Evolutionary conservation across 176 grass and related monocot species (phyloP).

Genomic region (Carex cristatella): DNA sequence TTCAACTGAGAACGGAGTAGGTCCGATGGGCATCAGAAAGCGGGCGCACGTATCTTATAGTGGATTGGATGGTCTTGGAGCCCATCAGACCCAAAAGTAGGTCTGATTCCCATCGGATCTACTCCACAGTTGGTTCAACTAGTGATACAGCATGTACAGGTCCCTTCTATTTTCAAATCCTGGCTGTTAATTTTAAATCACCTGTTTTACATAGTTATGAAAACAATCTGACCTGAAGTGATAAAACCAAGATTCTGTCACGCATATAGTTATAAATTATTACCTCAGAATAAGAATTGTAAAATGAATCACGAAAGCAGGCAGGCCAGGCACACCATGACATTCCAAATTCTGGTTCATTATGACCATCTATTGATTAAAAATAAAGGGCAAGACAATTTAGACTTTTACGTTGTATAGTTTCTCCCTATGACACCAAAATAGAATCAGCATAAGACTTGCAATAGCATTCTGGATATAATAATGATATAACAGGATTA

Average conservation of each 20-base stretch:
- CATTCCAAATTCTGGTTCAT: slow-evolving; percentile 90
- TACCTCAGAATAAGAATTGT: slow-evolving; percentile 79
- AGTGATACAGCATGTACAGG: slow-evolving; percentile 73
- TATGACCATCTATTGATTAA: slow-evolving; percentile 56
- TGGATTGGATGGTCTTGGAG: too few relatives aligned
- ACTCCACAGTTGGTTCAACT: slow-evolving; percentile 49
- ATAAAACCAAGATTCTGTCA: background rate
- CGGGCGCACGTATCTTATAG: too few relatives aligned
- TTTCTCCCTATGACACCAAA: background rate
- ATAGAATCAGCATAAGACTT: slow-evolving; percentile 10
- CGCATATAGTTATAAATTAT: background rate
- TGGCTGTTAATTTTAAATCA: slow-evolving; percentile 53
- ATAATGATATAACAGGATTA: slow-evolving; percentile 53
- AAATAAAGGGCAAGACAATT: background rate
- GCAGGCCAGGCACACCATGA: slow-evolving; percentile 90
- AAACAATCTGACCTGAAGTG: background rate
- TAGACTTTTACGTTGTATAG: background rate
- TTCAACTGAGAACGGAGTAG: too few relatives aligned
- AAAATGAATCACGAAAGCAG: slow-evolving; percentile 60
- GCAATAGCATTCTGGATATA: slow-evolving; percentile 85
- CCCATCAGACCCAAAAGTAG: too few relatives aligned
- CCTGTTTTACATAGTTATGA: slow-evolving; percentile 26
- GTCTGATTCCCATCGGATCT: too few relatives aligned
- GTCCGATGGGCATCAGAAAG: too few relatives aligned
- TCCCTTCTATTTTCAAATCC: slow-evolving; percentile 67